Conservation (phyloP, 2,329 filamentous ascomycete genomes). For the Cladophialophora chaetospira region DNA sequence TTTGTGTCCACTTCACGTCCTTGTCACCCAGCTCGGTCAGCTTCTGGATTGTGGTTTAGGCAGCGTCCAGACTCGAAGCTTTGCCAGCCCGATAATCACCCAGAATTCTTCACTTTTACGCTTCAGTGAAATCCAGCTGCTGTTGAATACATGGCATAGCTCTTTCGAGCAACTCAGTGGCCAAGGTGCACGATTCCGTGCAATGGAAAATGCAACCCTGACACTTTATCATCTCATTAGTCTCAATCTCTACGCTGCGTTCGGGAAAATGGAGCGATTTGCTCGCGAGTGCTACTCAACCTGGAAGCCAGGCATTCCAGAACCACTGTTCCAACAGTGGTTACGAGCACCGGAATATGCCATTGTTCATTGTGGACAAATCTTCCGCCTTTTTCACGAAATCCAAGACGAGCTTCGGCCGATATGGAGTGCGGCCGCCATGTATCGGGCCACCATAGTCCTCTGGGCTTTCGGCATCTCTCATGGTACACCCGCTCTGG, state of each 20-base stretch:
- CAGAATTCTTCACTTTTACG: not conserved
- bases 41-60: not conserved
- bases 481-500: not conserved
- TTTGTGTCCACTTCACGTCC: constrained; percentile 5
- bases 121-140: not conserved
- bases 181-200: not conserved
- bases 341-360: not conserved
- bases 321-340: not conserved
- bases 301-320: not conserved
- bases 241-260: not conserved
- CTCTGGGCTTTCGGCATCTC: not conserved
- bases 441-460: not conserved
- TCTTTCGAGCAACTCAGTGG: not conserved
- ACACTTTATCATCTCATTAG: not conserved
- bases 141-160: not conserved
- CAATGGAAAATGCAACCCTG: not conserved
- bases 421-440: constrained; percentile 2
- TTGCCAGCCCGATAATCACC: not conserved
- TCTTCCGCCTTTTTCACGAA: not conserved
- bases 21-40: not conserved
- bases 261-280: constrained; percentile 1
- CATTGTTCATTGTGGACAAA: constrained; percentile 8
- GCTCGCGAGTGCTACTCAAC: too few species aligned
- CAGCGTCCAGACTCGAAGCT: not conserved
- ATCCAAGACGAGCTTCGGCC: not conserved